These are phyloP conservation scores for Clarireedia sp. DNA, from an alignment of 2,329 filamentous ascomycete species.

Conservation along the genomic window DNA sequence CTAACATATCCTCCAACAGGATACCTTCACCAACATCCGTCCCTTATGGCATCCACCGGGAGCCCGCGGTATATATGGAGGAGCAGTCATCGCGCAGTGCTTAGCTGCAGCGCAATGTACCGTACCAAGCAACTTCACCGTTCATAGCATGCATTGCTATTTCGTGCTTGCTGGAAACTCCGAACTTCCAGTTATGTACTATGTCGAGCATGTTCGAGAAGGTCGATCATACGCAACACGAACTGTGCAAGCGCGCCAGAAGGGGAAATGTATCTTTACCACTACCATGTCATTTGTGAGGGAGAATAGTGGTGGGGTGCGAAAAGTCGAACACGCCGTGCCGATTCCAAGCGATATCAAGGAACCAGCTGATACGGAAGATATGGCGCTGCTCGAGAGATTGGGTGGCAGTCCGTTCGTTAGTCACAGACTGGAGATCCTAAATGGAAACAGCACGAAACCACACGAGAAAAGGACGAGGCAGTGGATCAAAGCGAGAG, in stretches of 20 bases:
- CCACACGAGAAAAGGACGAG: conserved; percentile 61
- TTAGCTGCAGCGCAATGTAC: conserved; percentile 83
- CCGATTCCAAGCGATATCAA: conserved; percentile 44
- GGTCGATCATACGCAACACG: conserved; percentile 84
- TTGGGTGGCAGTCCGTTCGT: conserved; percentile 43
- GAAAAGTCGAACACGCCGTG: conserved; percentile 56
- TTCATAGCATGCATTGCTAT: conserved; percentile 98
- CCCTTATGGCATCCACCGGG: conserved; percentile 87
- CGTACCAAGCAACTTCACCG: conserved; percentile 68
- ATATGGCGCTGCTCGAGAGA: conserved; percentile 28
- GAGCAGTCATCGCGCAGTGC: conserved; percentile 86
- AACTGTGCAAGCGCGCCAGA: conserved; percentile 91
- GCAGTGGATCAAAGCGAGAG: conserved; percentile 69
- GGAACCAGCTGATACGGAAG: conserved; percentile 35
- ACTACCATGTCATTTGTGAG: conserved; percentile 85
- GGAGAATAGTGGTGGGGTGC: conserved; percentile 46
- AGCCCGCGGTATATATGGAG: conserved; percentile 88
- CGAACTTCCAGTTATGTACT: conserved; percentile 81
- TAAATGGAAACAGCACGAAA: conserved; percentile 42
- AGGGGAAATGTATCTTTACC: conserved; percentile 86
- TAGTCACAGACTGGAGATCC: conserved; percentile 46
- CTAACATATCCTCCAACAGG: conserved; percentile 36
- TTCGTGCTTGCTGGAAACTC: conserved; percentile 87
- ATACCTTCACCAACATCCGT: conserved; percentile 92
- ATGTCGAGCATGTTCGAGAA: conserved; percentile 88